Percentiles rank a stretch among this genome's conserved stretches.
phyloP scores from a whole-genome alignment of 192 early-diverging fungal genomes.

The Coemansia sp. region DNA sequence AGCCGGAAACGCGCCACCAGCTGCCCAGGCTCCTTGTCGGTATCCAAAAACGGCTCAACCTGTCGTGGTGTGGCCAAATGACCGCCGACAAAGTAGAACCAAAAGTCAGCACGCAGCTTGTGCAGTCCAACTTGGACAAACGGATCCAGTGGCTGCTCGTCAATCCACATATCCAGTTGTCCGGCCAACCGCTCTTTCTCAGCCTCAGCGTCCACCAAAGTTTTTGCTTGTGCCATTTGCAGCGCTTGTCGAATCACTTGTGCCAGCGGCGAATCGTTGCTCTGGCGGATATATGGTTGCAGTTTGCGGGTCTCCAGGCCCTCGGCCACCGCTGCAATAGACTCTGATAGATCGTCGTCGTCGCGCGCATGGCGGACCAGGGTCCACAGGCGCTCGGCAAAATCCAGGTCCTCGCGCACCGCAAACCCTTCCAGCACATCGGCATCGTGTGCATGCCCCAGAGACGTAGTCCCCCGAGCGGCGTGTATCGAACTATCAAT shows the following conservation, averaged over 20 bases:
- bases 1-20: slow-evolving; percentile 26
- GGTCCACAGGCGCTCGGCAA: slow-evolving; percentile 49
- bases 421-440: slow-evolving; percentile 21
- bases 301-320: slow-evolving; percentile 43
- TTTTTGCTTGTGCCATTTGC: slow-evolving; percentile 30
- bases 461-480: slow-evolving; percentile 17
- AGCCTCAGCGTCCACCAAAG: slow-evolving; percentile 23
- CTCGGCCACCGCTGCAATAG: slow-evolving; percentile 44
- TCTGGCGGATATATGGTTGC: slow-evolving; percentile 39
- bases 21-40: slow-evolving; percentile 13
- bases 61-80: slow-evolving; percentile 42
- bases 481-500: slow-evolving; percentile 37
- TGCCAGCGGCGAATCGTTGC: slow-evolving; percentile 35
- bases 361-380: slow-evolving; percentile 38
- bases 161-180: slow-evolving; percentile 47
- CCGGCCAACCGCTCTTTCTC: slow-evolving; percentile 28
- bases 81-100: slow-evolving; percentile 36
- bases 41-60: slow-evolving; percentile 33
- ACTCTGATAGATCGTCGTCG: slow-evolving; percentile 35
- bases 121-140: slow-evolving; percentile 43
- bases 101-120: slow-evolving; percentile 45
- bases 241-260: slow-evolving; percentile 29
- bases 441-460: slow-evolving; percentile 6
- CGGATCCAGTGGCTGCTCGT: slow-evolving; percentile 47
- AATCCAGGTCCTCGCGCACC: slow-evolving; percentile 37